Percentiles rank a stretch among this genome's conserved stretches.
Evolutionary conservation across 1,284 basidiomycete genomes (phyloP).

Genomic region (Rhodotorula sp.): DNA sequence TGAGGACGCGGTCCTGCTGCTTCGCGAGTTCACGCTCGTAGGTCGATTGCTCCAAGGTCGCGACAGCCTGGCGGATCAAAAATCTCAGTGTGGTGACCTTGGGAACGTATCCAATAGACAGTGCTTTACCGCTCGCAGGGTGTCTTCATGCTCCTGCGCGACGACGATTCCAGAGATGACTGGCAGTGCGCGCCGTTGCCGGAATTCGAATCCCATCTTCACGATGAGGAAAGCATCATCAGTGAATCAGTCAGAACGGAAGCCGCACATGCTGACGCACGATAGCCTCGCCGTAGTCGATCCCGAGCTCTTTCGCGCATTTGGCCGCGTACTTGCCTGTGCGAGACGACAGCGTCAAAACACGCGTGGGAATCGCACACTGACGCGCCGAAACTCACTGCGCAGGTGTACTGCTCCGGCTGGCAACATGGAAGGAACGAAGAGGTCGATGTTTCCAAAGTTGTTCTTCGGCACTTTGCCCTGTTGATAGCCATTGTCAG

Average conservation of each 20-base stretch:
- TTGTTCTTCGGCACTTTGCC: conserved; percentile 90
- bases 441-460: conserved; percentile 96
- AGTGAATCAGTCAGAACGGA: neutral
- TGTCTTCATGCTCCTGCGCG: conserved; percentile 71
- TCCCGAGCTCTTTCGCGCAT: conserved; percentile 78
- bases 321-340: conserved; percentile 83
- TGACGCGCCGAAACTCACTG: conserved; percentile 58
- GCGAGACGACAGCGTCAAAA: neutral
- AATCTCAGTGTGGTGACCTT: neutral
- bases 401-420: conserved; percentile 81
- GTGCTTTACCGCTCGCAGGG: conserved; percentile 68
- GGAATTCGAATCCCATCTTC: conserved; percentile 92
- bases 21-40: conserved; percentile 74
- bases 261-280: conserved; percentile 53
- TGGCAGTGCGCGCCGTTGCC: conserved; percentile 80
- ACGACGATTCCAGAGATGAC: conserved; percentile 83
- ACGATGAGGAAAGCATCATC: neutral
- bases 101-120: neutral
- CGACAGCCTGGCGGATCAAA: conserved; percentile 8
- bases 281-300: conserved; percentile 91
- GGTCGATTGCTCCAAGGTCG: conserved; percentile 60
- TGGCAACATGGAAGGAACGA: conserved; percentile 92
- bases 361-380: conserved; percentile 9
- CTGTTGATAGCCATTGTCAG: conserved; percentile 52
- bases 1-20: conserved; percentile 74